Evolutionary conservation across 2,329 filamentous ascomycete genomes (phyloP), one percentile per base, ranked within the genome.

Genomic region (Colletotrichum musae): DNA sequence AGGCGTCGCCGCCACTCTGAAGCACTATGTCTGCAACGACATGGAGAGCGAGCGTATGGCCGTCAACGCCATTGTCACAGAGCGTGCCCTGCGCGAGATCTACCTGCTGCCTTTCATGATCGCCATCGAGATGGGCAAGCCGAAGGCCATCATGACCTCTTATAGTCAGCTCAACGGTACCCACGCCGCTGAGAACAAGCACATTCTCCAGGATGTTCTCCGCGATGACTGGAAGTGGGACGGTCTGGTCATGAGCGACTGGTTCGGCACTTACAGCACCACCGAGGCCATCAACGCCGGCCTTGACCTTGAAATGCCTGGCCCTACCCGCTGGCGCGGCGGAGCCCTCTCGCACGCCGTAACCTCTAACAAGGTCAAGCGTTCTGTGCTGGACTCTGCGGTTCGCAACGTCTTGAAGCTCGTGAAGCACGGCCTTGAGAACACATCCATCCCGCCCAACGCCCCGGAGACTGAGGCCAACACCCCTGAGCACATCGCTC

Each of bases 1-100:
- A 7, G 87, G 87, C 6, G 82, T 89, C 21, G 83, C 86, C 71
- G 87, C 88, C 5, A 86, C 86, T 1, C 81, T 89, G 70, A 90
- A 90, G 80, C 88, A 90, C 76, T 90, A 89, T 75, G 84, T 89
- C 21, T 88, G 86, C 77, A 90, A 90, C 71, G 88, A 89, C 73
- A 87, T 89, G 73, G 88, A 89, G 74, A 86, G 88, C 73, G 84
- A 84, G 76, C 83, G 88, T 13, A 86, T 87, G 78, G 84, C 83
- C 6, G 85, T 89, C 0, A 83, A 89, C 71, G 83, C 82, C 65
- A 84, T 88, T 51, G 77, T 90, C 45, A 87, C 86, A 0, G 83
- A 87, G 72, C 82, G 88, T 26, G 86, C 87, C 12, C 78, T 90
- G 70, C 84, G 88, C 43, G 88, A 90, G 79, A 86, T 90, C 54